A percentile compares a stretch with the other conserved stretches of the same genome.
Conservation (phyloP, 306 rosid genomes). For the Erythrophleum fordii region DNA sequence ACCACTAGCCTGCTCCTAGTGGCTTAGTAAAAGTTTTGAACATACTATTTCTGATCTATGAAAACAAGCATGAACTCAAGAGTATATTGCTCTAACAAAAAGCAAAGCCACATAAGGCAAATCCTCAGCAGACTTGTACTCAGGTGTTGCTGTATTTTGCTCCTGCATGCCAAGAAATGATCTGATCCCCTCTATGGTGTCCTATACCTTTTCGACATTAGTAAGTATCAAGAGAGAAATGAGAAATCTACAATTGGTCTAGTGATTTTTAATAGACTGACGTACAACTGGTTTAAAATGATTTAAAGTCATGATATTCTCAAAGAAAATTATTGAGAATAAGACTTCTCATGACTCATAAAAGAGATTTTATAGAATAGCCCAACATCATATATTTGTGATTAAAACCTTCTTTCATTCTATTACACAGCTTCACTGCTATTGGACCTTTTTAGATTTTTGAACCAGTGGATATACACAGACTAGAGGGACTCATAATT, state of each 20-base stretch:
- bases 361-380: not conserved
- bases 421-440: not conserved
- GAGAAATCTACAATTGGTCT: not conserved
- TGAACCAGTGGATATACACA: not conserved
- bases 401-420: not conserved
- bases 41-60: not conserved
- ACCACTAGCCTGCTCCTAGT: not conserved
- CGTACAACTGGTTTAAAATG: not conserved
- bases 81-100: not conserved
- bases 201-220: not conserved
- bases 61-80: slow-evolving; percentile 1
- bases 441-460: not conserved
- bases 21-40: not conserved
- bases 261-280: not conserved
- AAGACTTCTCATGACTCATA: not conserved
- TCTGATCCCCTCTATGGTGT: not conserved
- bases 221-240: not conserved
- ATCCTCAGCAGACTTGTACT: not conserved
- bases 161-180: not conserved
- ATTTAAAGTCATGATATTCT: not conserved
- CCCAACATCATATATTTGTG: not conserved
- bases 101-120: not conserved
- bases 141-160: not conserved
- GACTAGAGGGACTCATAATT: not conserved
- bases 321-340: not conserved